Percentiles rank a stretch among this genome's conserved stretches.
phyloP scores from a whole-genome alignment of 805 yeast species.

The Schwanniomyces polymorphus region DNA sequence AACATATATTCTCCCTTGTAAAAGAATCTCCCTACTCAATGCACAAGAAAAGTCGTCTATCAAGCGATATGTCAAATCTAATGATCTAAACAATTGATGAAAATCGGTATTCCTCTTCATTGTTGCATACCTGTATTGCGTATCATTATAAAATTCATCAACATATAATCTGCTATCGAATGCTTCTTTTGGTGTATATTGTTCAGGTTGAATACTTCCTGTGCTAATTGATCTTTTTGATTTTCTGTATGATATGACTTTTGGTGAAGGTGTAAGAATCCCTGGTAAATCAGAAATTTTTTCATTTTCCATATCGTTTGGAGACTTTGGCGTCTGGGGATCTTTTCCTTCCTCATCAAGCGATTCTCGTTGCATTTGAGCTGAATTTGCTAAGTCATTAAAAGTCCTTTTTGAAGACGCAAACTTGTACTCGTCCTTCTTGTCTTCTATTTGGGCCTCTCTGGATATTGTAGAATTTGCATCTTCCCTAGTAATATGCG shows the following conservation, averaged over 20 bases:
- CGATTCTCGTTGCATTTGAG: background rate
- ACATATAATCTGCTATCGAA: slow-evolving; percentile 49
- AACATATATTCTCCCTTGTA: slow-evolving; percentile 85
- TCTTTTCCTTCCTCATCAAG: background rate
- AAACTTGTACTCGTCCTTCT: slow-evolving; percentile 1
- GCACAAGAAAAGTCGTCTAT: slow-evolving; percentile 92
- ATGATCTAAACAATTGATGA: slow-evolving; percentile 67
- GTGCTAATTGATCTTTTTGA: slow-evolving; percentile 33
- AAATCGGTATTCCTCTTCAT: slow-evolving; percentile 68
- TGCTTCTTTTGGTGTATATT: slow-evolving; percentile 15
- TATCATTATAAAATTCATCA: slow-evolving; percentile 57
- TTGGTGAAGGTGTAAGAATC: slow-evolving; percentile 24
- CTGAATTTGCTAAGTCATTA: slow-evolving; percentile 1
- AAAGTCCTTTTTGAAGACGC: background rate
- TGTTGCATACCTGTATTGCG: slow-evolving; percentile 65
- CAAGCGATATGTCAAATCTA: slow-evolving; percentile 69
- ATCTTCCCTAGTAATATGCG: slow-evolving; percentile 52
- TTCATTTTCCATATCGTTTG: background rate
- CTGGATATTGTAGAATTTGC: slow-evolving; percentile 39
- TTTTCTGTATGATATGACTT: slow-evolving; percentile 39
- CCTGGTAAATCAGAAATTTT: background rate
- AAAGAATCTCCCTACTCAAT: slow-evolving; percentile 75
- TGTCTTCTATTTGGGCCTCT: slow-evolving; percentile 18
- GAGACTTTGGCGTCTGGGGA: background rate
- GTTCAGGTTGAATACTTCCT: slow-evolving; percentile 17